A percentile compares a stretch with the other conserved stretches of the same genome.
phyloP scores from a whole-genome alignment of 2,329 filamentous ascomycete genomes.

The Beauveria scarabaeidicola region DNA sequence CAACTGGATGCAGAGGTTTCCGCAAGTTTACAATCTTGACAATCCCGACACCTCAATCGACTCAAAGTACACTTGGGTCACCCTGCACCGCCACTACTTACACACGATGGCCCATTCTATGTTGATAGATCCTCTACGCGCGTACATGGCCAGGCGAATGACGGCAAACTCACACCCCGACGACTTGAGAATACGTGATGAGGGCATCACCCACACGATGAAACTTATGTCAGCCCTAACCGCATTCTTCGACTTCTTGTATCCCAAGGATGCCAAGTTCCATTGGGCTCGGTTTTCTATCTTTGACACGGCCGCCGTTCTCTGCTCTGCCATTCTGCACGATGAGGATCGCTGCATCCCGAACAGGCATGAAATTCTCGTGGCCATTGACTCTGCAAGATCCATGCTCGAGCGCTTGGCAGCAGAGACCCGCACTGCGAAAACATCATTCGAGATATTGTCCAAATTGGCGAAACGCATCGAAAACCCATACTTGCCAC shows the following conservation, averaged over 20 bases:
- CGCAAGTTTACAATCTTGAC: conserved; percentile 29
- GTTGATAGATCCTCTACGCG: conserved; percentile 36
- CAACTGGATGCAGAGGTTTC: conserved; percentile 35
- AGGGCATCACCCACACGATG: conserved; percentile 35
- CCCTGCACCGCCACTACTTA: conserved; percentile 37
- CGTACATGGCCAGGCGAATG: conserved; percentile 33
- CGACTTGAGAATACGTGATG: conserved; percentile 30
- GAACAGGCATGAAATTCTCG: conserved; percentile 30
- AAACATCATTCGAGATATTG: conserved; percentile 25
- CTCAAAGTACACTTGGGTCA: conserved; percentile 30
- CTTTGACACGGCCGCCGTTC: conserved; percentile 41
- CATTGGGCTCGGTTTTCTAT: conserved; percentile 41
- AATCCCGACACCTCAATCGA: conserved; percentile 35
- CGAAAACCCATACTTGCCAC: background rate
- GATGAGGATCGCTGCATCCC: conserved; percentile 34
- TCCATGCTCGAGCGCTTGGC: conserved; percentile 25
- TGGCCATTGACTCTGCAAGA: conserved; percentile 29
- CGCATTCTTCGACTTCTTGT: conserved; percentile 11
- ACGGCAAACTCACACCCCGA: conserved; percentile 18
- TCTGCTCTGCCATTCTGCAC: conserved; percentile 44
- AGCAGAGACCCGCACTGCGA: conserved; percentile 23
- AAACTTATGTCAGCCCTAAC: conserved; percentile 32
- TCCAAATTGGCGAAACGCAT: conserved; percentile 20
- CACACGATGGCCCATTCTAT: conserved; percentile 36
- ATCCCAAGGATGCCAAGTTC: conserved; percentile 33